Evolutionary conservation across 148 eudicot genomes (phyloP), one percentile per base, ranked within the genome.

Genomic region (Rhododendron griersonianum): DNA sequence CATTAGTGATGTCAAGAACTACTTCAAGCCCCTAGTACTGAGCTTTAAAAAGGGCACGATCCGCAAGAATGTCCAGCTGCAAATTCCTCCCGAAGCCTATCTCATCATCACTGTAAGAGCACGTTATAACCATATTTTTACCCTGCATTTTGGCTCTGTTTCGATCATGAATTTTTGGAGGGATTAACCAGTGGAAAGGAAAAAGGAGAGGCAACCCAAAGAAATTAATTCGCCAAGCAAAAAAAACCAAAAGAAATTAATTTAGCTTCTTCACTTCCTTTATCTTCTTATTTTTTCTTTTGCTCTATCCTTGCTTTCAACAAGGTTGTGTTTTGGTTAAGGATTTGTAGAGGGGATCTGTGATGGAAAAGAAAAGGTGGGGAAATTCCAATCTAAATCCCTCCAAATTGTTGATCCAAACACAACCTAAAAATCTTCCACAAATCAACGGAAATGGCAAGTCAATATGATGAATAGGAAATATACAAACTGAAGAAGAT

Each of bases 71-170:
- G 90, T 86, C 23, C 85, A 83, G 80, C 85, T 97, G 88, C 94
- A 92, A 81, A 33, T 97, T 86, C 89, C 86, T 63, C 98, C 98
- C 2, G 94, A 95, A 86, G 87, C 91, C 83, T 95, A 93, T 93
- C 98, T 97, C 41, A 91, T 95, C 71, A 81, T 94, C 83, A 92
- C 88, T 28, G 99, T 97, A 87, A 94, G 98, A 84, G 91, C 41
- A 65, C 7, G 30, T 50, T 37, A 48, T 28, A n/a, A 16, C 55
- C 73, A 7, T 74, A 53, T 50, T 59, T 15, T 77, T 19, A 4
- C 76, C 28, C 39, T 55, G 57, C 44, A 55, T 77, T 75, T 82
- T 25, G 9, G 50, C 11, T 69, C 16, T 69, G 7, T 69, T 69
- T 28, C 37, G 33, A 69, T 69, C 37, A 69, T 69, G 75, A 18